phyloP scores from a whole-genome alignment of 495 filamentous ascomycete species.

The Penicillium pulvis region DNA sequence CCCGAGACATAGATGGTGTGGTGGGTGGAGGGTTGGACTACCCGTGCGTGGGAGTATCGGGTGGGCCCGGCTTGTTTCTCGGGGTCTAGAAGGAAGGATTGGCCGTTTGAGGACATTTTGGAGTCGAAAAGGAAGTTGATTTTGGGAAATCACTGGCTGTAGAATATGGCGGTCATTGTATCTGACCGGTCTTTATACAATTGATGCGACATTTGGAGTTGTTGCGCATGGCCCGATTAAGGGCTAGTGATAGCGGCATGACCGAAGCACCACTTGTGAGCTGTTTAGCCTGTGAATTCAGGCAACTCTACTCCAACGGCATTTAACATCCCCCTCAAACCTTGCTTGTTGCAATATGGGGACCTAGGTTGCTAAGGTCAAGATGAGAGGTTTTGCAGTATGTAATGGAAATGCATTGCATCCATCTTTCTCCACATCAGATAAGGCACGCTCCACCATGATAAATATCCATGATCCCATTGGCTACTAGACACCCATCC shows the following conservation, averaged over 20 bases:
- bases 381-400: not conserved
- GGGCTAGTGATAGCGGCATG: not conserved
- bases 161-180: not conserved
- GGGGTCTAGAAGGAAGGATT: conserved; percentile 39
- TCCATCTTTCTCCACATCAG: conserved; percentile 8
- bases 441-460: conserved; percentile 1
- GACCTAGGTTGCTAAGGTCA: too few relatives aligned
- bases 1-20: conserved; percentile 39
- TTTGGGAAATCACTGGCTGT: too few relatives aligned
- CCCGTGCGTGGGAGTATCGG: conserved; percentile 34
- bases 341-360: too few relatives aligned
- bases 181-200: not conserved
- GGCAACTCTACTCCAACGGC: not conserved
- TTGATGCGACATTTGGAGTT: not conserved
- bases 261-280: not conserved
- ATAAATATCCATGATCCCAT: not conserved
- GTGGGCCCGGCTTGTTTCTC: conserved; percentile 25
- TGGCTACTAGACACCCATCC: not conserved
- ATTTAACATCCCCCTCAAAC: too few relatives aligned
- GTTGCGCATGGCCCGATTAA: not conserved
- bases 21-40: conserved; percentile 30
- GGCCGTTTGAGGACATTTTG: conserved; percentile 33
- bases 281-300: not conserved
- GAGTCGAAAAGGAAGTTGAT: not conserved
- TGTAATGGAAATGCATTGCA: not conserved